Base-by-base conservation (phyloP, 805 yeast species). In the Schwanniomyces pseudopolymorphus region DNA sequence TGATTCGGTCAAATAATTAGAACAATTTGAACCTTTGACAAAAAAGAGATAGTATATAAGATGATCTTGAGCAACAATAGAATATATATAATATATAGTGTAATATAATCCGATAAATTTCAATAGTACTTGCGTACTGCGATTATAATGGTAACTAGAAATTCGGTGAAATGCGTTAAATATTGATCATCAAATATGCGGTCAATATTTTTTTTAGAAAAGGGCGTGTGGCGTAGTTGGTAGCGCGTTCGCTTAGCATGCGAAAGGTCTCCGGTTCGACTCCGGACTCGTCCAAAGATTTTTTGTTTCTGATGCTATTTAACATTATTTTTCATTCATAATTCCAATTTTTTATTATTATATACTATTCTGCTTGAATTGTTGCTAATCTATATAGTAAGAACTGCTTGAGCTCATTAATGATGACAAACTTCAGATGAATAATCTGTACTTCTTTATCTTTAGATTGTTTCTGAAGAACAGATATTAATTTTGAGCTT, bases 211-310 rank as follows among this genome's bases (percentile, higher is more conserved):
- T n/a, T n/a, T n/a, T n/a, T 26, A 20, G 9, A 20, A 13, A 14
- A 28, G 67, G 75, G 74, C 75, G 74, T 69, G 73, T 69, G 74
- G 75, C 75, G 75, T 63, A 69, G 75, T 69, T 69, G 74, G 74
- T 69, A 69, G 74, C 74, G 74, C 74, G 74, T 69, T 68, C 74
- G 65, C 74, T 69, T 69, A 66, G 74, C 74, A 69, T 68, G 75
- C 67, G 74, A 69, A 70, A 70, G 74, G 75, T 70, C 75, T 68
- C 72, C 67, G 74, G 75, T 69, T 65, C 70, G 70, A 65, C 65
- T 65, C 70, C 68, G 61, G 67, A 61, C 69, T 64, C 70, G 70
- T 66, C 70, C 70, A 66, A n/a, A n/a, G 53, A 53, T 33, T 45
- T 56, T 56, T 64, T 59, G 28, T 26, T 22, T 22, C 8, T 22